A percentile compares a stretch with the other conserved stretches of the same genome.
These are phyloP conservation scores for Pseudocercospora crystallina DNA, from an alignment of 2,329 filamentous ascomycete genomes.

Conservation along the genomic window DNA sequence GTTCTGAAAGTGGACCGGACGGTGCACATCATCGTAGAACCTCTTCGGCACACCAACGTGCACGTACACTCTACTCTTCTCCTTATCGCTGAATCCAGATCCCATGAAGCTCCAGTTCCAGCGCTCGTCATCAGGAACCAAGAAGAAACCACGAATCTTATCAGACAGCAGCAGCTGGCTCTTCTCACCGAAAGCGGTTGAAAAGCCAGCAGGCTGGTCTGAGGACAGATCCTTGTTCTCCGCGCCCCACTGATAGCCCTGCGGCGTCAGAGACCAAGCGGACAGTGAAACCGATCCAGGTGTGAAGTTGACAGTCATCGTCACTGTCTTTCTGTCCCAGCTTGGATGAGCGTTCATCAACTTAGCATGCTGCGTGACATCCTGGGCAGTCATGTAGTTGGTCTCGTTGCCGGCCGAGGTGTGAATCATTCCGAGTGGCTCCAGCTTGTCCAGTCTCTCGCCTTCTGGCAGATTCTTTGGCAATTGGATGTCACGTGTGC, in stretches of 20 bases:
- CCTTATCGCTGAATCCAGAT: slow-evolving; percentile 77
- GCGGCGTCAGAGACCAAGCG: slow-evolving; percentile 87
- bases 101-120: slow-evolving; percentile 99
- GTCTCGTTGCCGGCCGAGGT: slow-evolving; percentile 93
- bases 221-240: slow-evolving; percentile 92
- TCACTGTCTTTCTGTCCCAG: slow-evolving; percentile 90
- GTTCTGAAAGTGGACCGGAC: slow-evolving; percentile 93
- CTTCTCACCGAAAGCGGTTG: slow-evolving; percentile 78
- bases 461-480: slow-evolving; percentile 89
- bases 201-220: slow-evolving; percentile 92
- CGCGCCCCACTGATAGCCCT: slow-evolving; percentile 94
- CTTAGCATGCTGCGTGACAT: slow-evolving; percentile 90
- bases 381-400: slow-evolving; percentile 91
- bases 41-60: slow-evolving; percentile 85
- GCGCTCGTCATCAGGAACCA: slow-evolving; percentile 82
- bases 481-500: slow-evolving; percentile 85
- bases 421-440: slow-evolving; percentile 92
- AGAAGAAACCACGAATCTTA: slow-evolving; percentile 91
- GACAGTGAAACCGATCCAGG: slow-evolving; percentile 93
- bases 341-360: slow-evolving; percentile 78
- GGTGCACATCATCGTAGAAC: slow-evolving; percentile 91
- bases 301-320: slow-evolving; percentile 93
- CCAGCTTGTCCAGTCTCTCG: slow-evolving; percentile 80
- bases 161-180: slow-evolving; percentile 90
- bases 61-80: slow-evolving; percentile 81